Percentiles rank a stretch among this genome's conserved stretches.
Conservation (phyloP, 495 filamentous ascomycete species). For the Penicillium bovifimosum region DNA sequence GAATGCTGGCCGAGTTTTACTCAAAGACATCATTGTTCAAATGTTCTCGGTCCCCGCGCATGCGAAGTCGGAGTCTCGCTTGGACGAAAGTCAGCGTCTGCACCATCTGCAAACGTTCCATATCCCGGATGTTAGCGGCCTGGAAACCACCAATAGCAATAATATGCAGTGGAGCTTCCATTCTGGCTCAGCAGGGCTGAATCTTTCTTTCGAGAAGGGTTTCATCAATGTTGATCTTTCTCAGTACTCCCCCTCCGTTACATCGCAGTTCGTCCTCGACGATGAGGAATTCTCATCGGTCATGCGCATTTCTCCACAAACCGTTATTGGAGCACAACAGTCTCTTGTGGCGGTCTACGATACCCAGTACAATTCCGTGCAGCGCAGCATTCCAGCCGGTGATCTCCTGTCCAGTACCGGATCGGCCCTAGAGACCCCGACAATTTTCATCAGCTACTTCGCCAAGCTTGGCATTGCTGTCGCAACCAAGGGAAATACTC, state of each 20-base stretch:
- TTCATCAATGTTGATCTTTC: slow-evolving; percentile 44
- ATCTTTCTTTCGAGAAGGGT: slow-evolving; percentile 39
- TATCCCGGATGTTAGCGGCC: slow-evolving; percentile 27
- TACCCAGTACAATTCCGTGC: slow-evolving; percentile 59
- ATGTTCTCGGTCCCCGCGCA: slow-evolving; percentile 39
- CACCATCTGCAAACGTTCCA: slow-evolving; percentile 36
- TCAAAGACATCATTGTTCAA: slow-evolving; percentile 37
- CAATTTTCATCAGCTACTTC: slow-evolving; percentile 53
- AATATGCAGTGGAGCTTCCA: slow-evolving; percentile 43
- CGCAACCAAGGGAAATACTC: slow-evolving; percentile 48
- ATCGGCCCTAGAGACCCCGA: slow-evolving; percentile 17
- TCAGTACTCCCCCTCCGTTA: slow-evolving; percentile 38
- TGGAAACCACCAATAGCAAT: slow-evolving; percentile 21
- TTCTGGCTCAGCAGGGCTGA: slow-evolving; percentile 37
- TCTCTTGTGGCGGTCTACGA: slow-evolving; percentile 54
- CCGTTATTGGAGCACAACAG: slow-evolving; percentile 41
- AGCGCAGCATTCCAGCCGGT: slow-evolving; percentile 47
- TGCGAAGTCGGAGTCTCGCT: slow-evolving; percentile 3
- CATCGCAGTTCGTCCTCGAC: slow-evolving; percentile 38
- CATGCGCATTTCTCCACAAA: slow-evolving; percentile 42
- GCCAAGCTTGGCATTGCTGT: slow-evolving; percentile 57
- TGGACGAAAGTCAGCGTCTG: slow-evolving; percentile 32
- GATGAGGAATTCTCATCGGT: slow-evolving; percentile 40
- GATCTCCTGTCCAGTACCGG: slow-evolving; percentile 31
- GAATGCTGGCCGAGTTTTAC: slow-evolving; percentile 21